phyloP scores from a whole-genome alignment of 73 alveolate species.

The Paramecium octaurelia region DNA sequence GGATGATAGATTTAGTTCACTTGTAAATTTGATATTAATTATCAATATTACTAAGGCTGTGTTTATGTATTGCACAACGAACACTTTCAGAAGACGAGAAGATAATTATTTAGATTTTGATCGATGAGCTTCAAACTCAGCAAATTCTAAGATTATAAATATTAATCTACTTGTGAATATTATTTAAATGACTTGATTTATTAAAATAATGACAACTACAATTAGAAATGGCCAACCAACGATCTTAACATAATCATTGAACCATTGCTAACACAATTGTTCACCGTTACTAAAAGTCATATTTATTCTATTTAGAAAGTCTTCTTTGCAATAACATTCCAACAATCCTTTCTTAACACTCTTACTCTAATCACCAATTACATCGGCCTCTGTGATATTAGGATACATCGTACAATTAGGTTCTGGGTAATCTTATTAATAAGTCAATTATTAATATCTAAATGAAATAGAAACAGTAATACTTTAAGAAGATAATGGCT shows the following conservation, averaged over 20 bases:
- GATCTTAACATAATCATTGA: not conserved
- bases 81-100: not conserved
- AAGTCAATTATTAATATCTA: not conserved
- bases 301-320: not conserved
- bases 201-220: not conserved
- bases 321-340: conserved; percentile 42
- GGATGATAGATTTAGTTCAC: not conserved
- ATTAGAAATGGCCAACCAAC: conserved; percentile 49
- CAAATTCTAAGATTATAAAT: conserved; percentile 2
- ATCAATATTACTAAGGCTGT: conserved; percentile 40
- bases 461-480: not conserved
- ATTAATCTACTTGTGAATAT: not conserved
- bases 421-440: not conserved
- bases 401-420: not conserved
- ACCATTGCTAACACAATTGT: conserved; percentile 11
- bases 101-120: conserved; percentile 34
- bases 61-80: not conserved
- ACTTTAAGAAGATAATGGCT: conserved; percentile 13
- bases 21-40: not conserved
- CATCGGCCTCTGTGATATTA: not conserved
- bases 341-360: not conserved
- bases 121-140: conserved; percentile 44
- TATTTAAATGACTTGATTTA: not conserved
- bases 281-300: not conserved
- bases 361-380: not conserved